Evolutionary conservation across 345 rosid genomes (phyloP).

Genomic region (Ricinus communis): DNA sequence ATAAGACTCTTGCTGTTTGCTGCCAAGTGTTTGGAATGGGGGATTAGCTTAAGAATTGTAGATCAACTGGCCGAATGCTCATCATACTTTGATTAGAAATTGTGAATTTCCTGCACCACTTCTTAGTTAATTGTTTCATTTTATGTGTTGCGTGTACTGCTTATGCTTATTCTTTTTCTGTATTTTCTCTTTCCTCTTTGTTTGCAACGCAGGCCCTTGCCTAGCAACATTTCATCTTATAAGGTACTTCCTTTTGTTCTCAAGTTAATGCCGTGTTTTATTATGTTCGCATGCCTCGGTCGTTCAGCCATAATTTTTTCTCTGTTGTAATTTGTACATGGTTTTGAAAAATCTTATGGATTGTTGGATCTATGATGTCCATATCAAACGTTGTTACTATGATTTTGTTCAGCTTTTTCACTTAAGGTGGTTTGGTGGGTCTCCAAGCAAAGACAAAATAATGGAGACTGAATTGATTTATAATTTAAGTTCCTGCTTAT

Average conservation of each 20-base stretch:
- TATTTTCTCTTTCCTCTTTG: conserved; percentile 2
- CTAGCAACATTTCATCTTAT: conserved; percentile 79
- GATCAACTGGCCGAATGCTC: too few species aligned
- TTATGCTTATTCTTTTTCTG: not conserved
- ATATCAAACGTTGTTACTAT: not conserved
- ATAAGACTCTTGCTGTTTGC: too few species aligned
- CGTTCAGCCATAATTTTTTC: not conserved
- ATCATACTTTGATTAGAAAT: too few species aligned
- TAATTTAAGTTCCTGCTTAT: conserved; percentile 41
- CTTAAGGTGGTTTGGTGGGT: not conserved
- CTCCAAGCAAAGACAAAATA: conserved; percentile 12
- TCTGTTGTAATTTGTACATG: not conserved
- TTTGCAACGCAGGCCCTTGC: conserved; percentile 67
- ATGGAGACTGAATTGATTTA: conserved; percentile 11
- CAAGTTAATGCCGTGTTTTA: not conserved
- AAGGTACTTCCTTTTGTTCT: conserved; percentile 52
- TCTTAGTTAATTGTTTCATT: not conserved
- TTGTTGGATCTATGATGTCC: not conserved
- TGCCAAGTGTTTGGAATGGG: too few species aligned
- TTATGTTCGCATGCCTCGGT: not conserved
- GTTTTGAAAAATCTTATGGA: not conserved
- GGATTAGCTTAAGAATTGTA: too few species aligned
- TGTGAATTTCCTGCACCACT: not conserved
- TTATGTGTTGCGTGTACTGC: not conserved
- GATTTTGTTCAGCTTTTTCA: not conserved